Base-by-base conservation (phyloP, 352 stramenopile genomes). In the Phytophthora colocasiae region DNA sequence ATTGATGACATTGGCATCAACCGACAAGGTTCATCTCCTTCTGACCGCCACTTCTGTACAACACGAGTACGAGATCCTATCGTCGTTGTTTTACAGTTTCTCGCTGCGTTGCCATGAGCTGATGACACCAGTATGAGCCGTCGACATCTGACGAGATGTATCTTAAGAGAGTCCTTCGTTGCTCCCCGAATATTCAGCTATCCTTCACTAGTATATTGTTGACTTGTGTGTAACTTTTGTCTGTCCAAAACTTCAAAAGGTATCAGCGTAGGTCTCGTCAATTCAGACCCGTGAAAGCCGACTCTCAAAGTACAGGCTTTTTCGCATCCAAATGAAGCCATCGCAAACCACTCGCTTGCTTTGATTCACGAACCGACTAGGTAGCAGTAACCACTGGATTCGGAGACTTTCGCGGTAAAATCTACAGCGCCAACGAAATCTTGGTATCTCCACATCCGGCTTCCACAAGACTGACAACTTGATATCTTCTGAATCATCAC, bases 371-470 rank as follows among this genome's bases (percentile, higher is more conserved):
- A 54, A 31, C 48, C 32, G 38, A 45, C 8, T 56, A 32, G n/a
- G 24, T 31, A 39, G 29, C 27, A 44, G n/a, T 12, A 26, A 50
- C 31, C 29, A 46, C 15, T 48, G 39, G 32, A 48, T 49, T 50
- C 22, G 32, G 34, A 57, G 46, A 15, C 27, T n/a, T 11, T 29
- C 22, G 27, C 14, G 6, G 27, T 49, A 22, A 49, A 6, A 15
- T 46, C 17, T 6, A 26, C 6, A 24, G 3, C 29, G 4, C 31
- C 8, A 12, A n/a, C 40, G 47, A 38, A 17, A 26, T 43, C 22
- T 32, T 38, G 38, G 27, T 48, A n/a, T 40, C 39, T 59, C 40
- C 51, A 49, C 19, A 15, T 49, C 36, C 51, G 51, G 39, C 52
- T 50, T 27, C 32, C 12, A 3, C 19, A 29, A 31, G 19, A 29